phyloP scores from a whole-genome alignment of 2,329 filamentous ascomycete species.

The Pseudofabraea citricarpa region DNA sequence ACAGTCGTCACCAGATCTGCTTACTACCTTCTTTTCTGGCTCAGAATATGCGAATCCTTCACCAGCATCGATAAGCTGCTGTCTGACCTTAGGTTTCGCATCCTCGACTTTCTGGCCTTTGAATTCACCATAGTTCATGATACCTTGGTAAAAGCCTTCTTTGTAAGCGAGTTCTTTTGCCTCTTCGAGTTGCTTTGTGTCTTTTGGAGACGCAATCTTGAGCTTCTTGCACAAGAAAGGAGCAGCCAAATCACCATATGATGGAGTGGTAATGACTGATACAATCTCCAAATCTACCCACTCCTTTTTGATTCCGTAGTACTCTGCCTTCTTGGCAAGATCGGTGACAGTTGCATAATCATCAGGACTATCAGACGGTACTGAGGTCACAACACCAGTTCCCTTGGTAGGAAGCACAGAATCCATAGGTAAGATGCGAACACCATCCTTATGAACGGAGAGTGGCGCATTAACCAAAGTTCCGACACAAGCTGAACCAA shows the following conservation, averaged over 20 bases:
- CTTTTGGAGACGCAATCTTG: slow-evolving; percentile 96
- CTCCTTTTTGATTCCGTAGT: slow-evolving; percentile 93
- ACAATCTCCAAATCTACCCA: slow-evolving; percentile 90
- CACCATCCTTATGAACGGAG: slow-evolving; percentile 75
- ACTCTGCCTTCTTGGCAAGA: slow-evolving; percentile 90
- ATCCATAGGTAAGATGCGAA: slow-evolving; percentile 93
- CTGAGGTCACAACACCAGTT: slow-evolving; percentile 92
- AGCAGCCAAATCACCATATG: slow-evolving; percentile 80
- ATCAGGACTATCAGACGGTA: slow-evolving; percentile 93
- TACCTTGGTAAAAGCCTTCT: slow-evolving; percentile 94
- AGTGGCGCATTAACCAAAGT: slow-evolving; percentile 88
- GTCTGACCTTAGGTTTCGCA: slow-evolving; percentile 80
- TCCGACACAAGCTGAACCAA: slow-evolving; percentile 77
- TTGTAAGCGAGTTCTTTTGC: slow-evolving; percentile 97
- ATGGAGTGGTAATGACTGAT: slow-evolving; percentile 84
- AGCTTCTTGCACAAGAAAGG: slow-evolving; percentile 81
- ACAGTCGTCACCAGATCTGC: slow-evolving; percentile 86
- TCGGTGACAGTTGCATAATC: slow-evolving; percentile 89
- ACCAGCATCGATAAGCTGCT: slow-evolving; percentile 69
- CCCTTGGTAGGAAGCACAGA: slow-evolving; percentile 88
- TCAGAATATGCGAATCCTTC: slow-evolving; percentile 91
- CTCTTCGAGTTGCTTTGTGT: slow-evolving; percentile 82
- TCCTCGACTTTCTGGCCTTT: slow-evolving; percentile 81
- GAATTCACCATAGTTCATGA: slow-evolving; percentile 82
- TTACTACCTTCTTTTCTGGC: slow-evolving; percentile 84